These are phyloP conservation scores for Durotheca rogersii DNA, from an alignment of 495 filamentous ascomycete species.

Conservation along the genomic window DNA sequence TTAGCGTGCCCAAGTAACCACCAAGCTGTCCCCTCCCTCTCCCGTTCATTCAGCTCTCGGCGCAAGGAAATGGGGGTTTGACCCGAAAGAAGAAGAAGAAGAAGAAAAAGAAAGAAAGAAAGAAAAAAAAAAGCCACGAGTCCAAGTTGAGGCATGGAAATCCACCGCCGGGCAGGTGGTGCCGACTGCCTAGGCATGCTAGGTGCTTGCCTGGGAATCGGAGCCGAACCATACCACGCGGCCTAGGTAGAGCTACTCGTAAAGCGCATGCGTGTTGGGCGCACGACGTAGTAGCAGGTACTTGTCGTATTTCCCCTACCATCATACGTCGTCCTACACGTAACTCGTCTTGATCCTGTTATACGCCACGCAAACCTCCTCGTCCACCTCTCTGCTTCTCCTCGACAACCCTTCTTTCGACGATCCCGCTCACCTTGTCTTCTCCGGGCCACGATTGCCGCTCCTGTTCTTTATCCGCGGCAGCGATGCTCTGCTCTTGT, in stretches of 20 bases:
- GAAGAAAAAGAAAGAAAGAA: slow-evolving; percentile 1
- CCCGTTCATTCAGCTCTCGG: slow-evolving; percentile 25
- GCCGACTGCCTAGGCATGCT: too few species aligned
- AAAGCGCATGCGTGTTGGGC: too few species aligned
- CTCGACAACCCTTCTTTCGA: slow-evolving; percentile 21
- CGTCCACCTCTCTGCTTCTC: slow-evolving; percentile 8
- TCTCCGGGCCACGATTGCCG: slow-evolving; percentile 14
- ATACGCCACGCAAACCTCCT: slow-evolving; percentile 30
- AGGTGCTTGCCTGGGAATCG: too few species aligned
- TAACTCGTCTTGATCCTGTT: slow-evolving; percentile 26
- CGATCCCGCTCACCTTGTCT: slow-evolving; percentile 14
- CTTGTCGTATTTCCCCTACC: neutral
- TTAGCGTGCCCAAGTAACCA: slow-evolving; percentile 25
- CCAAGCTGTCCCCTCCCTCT: slow-evolving; percentile 10
- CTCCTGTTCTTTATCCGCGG: slow-evolving; percentile 18
- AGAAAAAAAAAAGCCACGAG: slow-evolving; percentile 14
- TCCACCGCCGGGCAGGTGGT: too few species aligned
- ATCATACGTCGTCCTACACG: too few species aligned
- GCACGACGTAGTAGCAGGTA: neutral
- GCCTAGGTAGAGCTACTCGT: too few species aligned
- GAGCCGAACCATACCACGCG: slow-evolving; percentile 24
- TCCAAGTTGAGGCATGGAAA: neutral
- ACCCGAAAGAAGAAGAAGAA: neutral
- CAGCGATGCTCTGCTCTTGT: slow-evolving; percentile 29
- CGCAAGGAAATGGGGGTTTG: too few species aligned